These are phyloP conservation scores for Zizania palustris DNA, from an alignment of 202 grass and related monocot genomes.

Conservation along the genomic window DNA sequence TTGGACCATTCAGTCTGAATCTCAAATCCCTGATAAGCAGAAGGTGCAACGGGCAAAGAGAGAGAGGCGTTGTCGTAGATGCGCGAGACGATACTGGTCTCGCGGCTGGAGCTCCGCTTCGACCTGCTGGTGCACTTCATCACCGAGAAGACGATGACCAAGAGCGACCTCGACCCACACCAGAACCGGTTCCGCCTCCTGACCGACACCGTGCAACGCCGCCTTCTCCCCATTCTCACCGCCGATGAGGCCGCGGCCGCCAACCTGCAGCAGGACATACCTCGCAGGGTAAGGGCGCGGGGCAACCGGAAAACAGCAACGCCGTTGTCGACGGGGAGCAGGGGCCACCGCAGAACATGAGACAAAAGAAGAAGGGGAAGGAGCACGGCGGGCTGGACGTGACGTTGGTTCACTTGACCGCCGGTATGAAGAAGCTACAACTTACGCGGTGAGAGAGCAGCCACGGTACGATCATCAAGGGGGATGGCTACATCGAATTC, in stretches of 20 bases:
- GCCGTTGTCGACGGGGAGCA: neutral
- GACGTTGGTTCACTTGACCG: constrained; percentile 6
- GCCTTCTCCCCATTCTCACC: constrained; percentile 24
- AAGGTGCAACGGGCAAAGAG: too few relatives aligned
- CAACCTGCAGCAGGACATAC: constrained; percentile 9
- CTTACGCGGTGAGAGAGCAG: constrained; percentile 43
- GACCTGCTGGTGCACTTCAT: constrained; percentile 42
- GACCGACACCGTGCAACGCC: neutral
- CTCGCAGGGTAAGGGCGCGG: too few relatives aligned
- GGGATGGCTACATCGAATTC: constrained; percentile 40
- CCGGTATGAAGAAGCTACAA: constrained; percentile 8
- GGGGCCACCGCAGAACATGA: neutral
- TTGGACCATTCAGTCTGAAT: too few relatives aligned
- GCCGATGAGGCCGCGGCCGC: constrained; percentile 23
- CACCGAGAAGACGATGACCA: constrained; percentile 10
- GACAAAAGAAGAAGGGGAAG: constrained; percentile 15
- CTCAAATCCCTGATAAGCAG: too few relatives aligned
- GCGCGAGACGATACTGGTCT: neutral
- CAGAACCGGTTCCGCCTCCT: constrained; percentile 52
- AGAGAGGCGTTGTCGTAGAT: constrained; percentile 25
- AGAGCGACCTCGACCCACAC: constrained; percentile 36
- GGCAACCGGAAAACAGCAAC: too few relatives aligned
- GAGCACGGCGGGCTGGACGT: constrained; percentile 43
- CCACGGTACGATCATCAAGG: constrained; percentile 43
- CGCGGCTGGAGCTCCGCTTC: neutral